Conservation (phyloP, 257 asterid genomes). For the Jacaranda mimosifolia region DNA sequence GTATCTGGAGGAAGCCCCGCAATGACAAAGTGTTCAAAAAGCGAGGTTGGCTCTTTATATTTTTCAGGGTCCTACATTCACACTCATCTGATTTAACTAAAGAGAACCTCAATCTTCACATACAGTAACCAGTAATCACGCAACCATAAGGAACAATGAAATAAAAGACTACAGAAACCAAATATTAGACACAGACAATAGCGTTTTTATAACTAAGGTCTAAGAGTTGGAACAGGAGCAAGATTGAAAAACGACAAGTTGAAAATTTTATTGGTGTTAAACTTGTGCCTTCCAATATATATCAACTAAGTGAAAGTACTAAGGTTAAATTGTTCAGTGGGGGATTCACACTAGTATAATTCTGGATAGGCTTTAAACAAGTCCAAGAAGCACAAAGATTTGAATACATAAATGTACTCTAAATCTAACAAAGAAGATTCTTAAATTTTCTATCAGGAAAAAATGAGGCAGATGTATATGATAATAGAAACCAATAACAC, state of each 20-base stretch:
- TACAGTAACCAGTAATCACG: constrained; percentile 14
- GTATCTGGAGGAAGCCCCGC: constrained; percentile 90
- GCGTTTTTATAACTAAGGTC: not conserved
- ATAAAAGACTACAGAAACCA: constrained; percentile 2
- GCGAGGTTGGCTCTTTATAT: constrained; percentile 77
- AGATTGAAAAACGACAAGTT: not conserved
- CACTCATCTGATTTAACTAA: constrained; percentile 39
- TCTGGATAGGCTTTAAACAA: constrained; percentile 15
- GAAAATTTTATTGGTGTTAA: not conserved
- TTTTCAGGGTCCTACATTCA: constrained; percentile 77
- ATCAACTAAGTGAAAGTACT: not conserved
- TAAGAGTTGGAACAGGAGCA: constrained; percentile 20
- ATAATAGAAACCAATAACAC: constrained; percentile 5
- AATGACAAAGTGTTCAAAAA: constrained; percentile 87
- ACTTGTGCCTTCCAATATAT: constrained; percentile 5
- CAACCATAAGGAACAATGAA: constrained; percentile 23
- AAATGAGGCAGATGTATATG: constrained; percentile 6
- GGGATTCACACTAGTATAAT: not conserved
- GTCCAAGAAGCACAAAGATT: constrained; percentile 21
- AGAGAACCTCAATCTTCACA: constrained; percentile 26
- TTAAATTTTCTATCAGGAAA: not conserved
- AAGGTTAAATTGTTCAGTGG: too few relatives aligned
- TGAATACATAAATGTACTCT: constrained; percentile 18
- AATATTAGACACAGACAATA: constrained; percentile 4
- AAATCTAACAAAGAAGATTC: not conserved